phyloP scores from a whole-genome alignment of 2,329 filamentous ascomycete genomes.

The Falciphora oryzae region DNA sequence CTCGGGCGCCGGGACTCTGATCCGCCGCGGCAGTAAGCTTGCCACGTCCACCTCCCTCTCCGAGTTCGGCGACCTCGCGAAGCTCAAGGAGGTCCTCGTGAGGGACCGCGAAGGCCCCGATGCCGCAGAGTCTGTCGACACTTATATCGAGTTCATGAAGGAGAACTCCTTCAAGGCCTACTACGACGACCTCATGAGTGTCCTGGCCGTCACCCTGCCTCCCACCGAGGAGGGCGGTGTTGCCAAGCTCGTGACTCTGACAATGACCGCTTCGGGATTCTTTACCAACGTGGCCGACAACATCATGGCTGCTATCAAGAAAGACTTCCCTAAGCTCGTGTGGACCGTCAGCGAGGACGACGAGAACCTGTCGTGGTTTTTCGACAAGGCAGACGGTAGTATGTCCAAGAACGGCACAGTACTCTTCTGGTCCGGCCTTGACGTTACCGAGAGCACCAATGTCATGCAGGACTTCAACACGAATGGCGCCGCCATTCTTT shows the following conservation, averaged over 20 bases:
- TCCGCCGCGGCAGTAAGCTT: conserved; percentile 87
- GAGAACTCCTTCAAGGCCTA: conserved; percentile 83
- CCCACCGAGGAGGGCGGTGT: conserved; percentile 59
- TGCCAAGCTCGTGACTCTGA: conserved; percentile 82
- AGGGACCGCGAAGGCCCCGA: conserved; percentile 78
- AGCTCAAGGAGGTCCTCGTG: conserved; percentile 76
- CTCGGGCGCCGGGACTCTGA: conserved; percentile 87
- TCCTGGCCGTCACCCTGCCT: conserved; percentile 81
- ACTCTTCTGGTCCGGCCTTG: conserved; percentile 92
- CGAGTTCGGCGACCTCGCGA: conserved; percentile 69
- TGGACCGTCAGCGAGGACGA: conserved; percentile 98
- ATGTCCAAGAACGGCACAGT: conserved; percentile 80
- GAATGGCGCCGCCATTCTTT: conserved; percentile 76
- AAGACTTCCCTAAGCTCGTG: conserved; percentile 82
- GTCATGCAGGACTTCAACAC: conserved; percentile 81
- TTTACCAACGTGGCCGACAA: conserved; percentile 93
- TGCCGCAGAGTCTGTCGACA: conserved; percentile 75
- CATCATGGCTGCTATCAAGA: conserved; percentile 87
- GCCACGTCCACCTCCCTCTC: conserved; percentile 64
- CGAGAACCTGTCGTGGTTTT: conserved; percentile 97
- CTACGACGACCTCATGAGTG: conserved; percentile 91
- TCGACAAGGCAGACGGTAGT: conserved; percentile 92
- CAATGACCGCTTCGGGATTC: conserved; percentile 92
- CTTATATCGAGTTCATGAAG: conserved; percentile 75
- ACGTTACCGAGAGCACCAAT: conserved; percentile 71